These are phyloP conservation scores for Termitomyces sp. DNA, from an alignment of 768 basidiomycete species.

Conservation along the genomic window DNA sequence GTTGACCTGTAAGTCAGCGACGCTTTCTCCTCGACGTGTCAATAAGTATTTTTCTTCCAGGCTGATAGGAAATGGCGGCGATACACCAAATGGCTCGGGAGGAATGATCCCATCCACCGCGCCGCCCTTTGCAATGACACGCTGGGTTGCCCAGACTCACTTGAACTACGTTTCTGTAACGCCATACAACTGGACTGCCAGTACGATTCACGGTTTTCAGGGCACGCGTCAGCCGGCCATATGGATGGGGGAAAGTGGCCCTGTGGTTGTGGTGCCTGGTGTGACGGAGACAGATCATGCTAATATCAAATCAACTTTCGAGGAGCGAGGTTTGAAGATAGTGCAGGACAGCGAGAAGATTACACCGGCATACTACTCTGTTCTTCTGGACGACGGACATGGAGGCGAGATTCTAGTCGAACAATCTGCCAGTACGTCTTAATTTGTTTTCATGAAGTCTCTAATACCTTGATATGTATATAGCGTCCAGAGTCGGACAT, in stretches of 20 bases:
- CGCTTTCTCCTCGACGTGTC: background rate
- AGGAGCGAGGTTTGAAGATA: constrained; percentile 52
- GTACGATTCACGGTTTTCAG: constrained; percentile 64
- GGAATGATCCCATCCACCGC: constrained; percentile 75
- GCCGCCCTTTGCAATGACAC: constrained; percentile 82
- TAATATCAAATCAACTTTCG: constrained; percentile 46
- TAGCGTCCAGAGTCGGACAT: constrained; percentile 75
- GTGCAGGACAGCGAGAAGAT: constrained; percentile 48
- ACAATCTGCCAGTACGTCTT: constrained; percentile 54
- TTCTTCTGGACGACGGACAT: constrained; percentile 47
- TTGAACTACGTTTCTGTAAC: constrained; percentile 71
- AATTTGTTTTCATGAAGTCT: background rate
- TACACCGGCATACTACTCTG: constrained; percentile 51
- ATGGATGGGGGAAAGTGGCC: constrained; percentile 83
- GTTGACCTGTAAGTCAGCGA: constrained; percentile 23
- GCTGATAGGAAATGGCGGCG: constrained; percentile 70
- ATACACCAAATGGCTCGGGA: constrained; percentile 64
- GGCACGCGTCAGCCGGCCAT: constrained; percentile 83
- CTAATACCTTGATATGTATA: background rate
- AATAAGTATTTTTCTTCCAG: constrained; percentile 12
- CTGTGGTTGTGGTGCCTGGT: constrained; percentile 58
- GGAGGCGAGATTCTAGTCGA: constrained; percentile 51
- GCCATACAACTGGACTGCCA: constrained; percentile 60
- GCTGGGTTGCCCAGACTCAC: constrained; percentile 81
- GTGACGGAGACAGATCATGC: constrained; percentile 22